Evolutionary conservation across 2,329 filamentous ascomycete species (phyloP).

Genomic region (Fusarium lyarnte): DNA sequence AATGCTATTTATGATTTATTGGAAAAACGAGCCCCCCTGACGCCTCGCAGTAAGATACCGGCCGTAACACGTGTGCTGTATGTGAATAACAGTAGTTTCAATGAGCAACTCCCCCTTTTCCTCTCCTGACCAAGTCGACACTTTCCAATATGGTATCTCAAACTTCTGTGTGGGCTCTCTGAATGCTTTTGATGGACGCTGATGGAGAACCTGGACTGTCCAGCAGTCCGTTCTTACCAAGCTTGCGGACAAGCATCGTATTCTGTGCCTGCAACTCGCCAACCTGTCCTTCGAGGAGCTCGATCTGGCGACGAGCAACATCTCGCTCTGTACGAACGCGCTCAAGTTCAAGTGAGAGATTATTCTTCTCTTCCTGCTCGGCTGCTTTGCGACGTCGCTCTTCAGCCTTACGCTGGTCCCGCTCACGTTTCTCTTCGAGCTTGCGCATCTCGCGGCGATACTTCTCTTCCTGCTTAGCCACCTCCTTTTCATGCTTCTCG

Average conservation of each 20-base stretch:
- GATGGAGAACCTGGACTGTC: constrained; percentile 52
- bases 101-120: not conserved
- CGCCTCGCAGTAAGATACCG: constrained; percentile 32
- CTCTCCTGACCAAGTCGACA: not conserved
- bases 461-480: constrained; percentile 73
- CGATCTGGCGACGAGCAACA: constrained; percentile 61
- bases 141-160: not conserved
- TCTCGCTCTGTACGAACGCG: constrained; percentile 61
- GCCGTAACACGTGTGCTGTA: constrained; percentile 14
- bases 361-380: constrained; percentile 64
- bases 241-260: constrained; percentile 63
- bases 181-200: constrained; percentile 34
- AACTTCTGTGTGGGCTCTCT: constrained; percentile 13
- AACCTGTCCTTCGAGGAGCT: constrained; percentile 64
- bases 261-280: constrained; percentile 69
- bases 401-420: constrained; percentile 69
- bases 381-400: constrained; percentile 59
- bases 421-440: constrained; percentile 69
- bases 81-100: constrained; percentile 4
- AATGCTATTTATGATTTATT: constrained; percentile 8
- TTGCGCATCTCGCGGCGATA: constrained; percentile 71
- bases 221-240: constrained; percentile 59
- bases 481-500: constrained; percentile 70
- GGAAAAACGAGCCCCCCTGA: constrained; percentile 16
- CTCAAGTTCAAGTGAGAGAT: constrained; percentile 63